These are phyloP conservation scores for Roridomyces roridus DNA, from an alignment of 768 basidiomycete species.

Conservation along the genomic window DNA sequence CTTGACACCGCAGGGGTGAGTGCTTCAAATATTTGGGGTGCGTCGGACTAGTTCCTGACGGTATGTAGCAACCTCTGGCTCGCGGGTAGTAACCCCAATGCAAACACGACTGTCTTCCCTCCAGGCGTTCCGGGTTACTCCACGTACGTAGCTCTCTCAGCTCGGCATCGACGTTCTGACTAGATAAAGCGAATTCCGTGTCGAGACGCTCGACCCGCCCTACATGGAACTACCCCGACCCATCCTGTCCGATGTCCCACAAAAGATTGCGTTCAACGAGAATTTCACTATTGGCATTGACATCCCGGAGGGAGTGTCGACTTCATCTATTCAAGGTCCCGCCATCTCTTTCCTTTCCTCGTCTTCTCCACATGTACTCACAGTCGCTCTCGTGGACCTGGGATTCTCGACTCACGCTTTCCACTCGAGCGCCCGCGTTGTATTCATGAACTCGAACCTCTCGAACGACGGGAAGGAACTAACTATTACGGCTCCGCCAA, in stretches of 20 bases:
- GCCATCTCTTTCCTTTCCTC: too few relatives aligned
- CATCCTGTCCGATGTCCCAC: conserved; percentile 24
- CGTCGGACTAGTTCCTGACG: too few relatives aligned
- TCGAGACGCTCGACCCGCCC: conserved; percentile 36
- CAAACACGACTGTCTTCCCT: background rate
- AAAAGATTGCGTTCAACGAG: conserved; percentile 30
- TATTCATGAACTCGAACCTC: conserved; percentile 35
- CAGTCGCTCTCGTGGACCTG: too few relatives aligned
- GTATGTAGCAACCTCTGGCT: conserved; percentile 21
- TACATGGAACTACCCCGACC: conserved; percentile 29
- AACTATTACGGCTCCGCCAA: conserved; percentile 39
- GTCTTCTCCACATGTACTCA: too few relatives aligned
- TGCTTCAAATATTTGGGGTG: too few relatives aligned
- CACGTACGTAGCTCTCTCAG: background rate
- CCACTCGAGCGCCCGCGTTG: conserved; percentile 37
- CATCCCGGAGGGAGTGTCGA: conserved; percentile 22
- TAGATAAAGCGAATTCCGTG: conserved; percentile 26
- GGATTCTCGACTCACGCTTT: conserved; percentile 21
- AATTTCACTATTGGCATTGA: conserved; percentile 35
- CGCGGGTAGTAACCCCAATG: conserved; percentile 38
- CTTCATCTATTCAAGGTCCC: too few relatives aligned
- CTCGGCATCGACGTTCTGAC: conserved; percentile 10
- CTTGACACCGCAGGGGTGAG: conserved; percentile 35
- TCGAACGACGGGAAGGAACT: conserved; percentile 31
- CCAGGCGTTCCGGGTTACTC: background rate